These are phyloP conservation scores for Colletotrichum gloeosporioides DNA, from an alignment of 2,329 filamentous ascomycete genomes.

Conservation along the genomic window DNA sequence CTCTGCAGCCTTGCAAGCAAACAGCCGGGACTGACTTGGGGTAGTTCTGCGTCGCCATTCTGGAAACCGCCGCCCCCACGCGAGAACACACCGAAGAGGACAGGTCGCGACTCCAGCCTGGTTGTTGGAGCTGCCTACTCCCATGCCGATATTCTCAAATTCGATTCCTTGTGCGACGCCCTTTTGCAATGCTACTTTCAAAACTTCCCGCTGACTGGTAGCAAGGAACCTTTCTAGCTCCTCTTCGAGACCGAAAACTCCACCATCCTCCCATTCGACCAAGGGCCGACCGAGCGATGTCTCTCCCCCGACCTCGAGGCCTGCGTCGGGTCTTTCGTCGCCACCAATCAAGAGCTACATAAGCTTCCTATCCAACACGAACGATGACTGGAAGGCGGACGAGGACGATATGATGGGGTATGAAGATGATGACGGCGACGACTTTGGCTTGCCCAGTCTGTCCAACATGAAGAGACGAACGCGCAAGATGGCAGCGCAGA, in stretches of 20 bases:
- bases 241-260: slow-evolving; percentile 75
- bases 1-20: slow-evolving; percentile 28
- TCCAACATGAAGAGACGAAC: slow-evolving; percentile 86
- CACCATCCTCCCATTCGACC: slow-evolving; percentile 65
- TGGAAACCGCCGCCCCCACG: slow-evolving; percentile 72
- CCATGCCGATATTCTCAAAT: slow-evolving; percentile 92
- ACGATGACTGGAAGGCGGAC: slow-evolving; percentile 81
- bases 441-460: slow-evolving; percentile 92
- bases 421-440: slow-evolving; percentile 87
- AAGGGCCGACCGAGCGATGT: slow-evolving; percentile 60
- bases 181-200: not conserved
- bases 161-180: slow-evolving; percentile 74
- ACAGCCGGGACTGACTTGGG: slow-evolving; percentile 27
- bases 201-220: slow-evolving; percentile 10
- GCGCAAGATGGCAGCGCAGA: slow-evolving; percentile 54
- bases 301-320: slow-evolving; percentile 59
- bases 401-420: slow-evolving; percentile 79
- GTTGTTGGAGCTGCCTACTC: slow-evolving; percentile 96
- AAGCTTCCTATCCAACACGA: slow-evolving; percentile 80
- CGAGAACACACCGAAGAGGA: slow-evolving; percentile 58
- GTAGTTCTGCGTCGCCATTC: slow-evolving; percentile 86
- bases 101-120: slow-evolving; percentile 67
- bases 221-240: slow-evolving; percentile 63
- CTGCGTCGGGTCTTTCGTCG: slow-evolving; percentile 59
- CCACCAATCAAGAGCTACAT: slow-evolving; percentile 78